phyloP scores from a whole-genome alignment of 129 eudicot genomes.

The Daucus carota region DH1_v3.0 NC_030386.2:33059001-33059500 shows the following conservation, averaged over 20 bases:
- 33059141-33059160: slow-evolving; percentile 99
- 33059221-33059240: slow-evolving; percentile 87
- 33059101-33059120: slow-evolving; percentile 95
- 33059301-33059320: neutral
- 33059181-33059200: slow-evolving; percentile 96
- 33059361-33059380: neutral
- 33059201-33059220: slow-evolving; percentile 97
- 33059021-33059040: neutral
- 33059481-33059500: neutral
- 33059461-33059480: neutral
- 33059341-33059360: neutral
- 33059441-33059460: neutral
- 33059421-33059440: too few relatives aligned
- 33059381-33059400: neutral
- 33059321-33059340: neutral
- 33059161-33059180: slow-evolving; percentile 92
- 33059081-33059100: slow-evolving; percentile 99
- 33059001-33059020: neutral
- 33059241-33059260: slow-evolving; percentile 42
- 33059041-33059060: neutral
- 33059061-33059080: neutral
- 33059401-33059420: neutral
- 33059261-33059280: neutral
- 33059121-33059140: slow-evolving; percentile 85
- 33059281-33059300: neutral